A percentile compares a stretch with the other conserved stretches of the same genome.
Evolutionary conservation across 2,329 filamentous ascomycete genomes (phyloP).

Genomic region (Tolypocladium sp.): DNA sequence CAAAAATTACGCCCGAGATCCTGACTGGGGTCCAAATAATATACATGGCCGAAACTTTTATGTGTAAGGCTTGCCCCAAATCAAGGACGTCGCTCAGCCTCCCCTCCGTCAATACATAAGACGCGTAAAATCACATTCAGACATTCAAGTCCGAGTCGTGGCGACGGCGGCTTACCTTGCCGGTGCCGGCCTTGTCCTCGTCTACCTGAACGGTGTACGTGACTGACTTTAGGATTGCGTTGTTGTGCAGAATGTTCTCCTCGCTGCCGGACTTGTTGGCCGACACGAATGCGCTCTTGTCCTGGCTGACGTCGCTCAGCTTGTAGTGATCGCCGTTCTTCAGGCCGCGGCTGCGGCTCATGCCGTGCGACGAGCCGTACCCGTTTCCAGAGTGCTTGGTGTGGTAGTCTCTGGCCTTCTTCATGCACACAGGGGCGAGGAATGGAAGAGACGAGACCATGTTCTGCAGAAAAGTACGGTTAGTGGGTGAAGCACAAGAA

Average conservation of each 20-base stretch:
- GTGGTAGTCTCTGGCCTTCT: constrained; percentile 31
- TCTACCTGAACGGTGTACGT: constrained; percentile 31
- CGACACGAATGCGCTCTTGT: constrained; percentile 18
- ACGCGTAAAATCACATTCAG: not conserved
- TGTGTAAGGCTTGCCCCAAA: not conserved
- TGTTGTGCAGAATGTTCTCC: constrained; percentile 26
- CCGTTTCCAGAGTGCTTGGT: constrained; percentile 23
- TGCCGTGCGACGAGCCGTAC: constrained; percentile 15
- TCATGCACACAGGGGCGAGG: constrained; percentile 32
- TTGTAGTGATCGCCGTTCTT: constrained; percentile 24
- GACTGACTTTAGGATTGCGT: constrained; percentile 31
- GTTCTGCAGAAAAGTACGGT: constrained; percentile 20
- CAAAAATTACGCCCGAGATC: not conserved
- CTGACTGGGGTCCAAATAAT: not conserved
- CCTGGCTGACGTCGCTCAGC: constrained; percentile 26
- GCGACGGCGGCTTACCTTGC: not conserved
- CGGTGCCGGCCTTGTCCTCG: constrained; percentile 8
- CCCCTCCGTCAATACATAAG: not conserved
- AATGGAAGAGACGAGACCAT: constrained; percentile 37
- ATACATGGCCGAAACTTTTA: not conserved
- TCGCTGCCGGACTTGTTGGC: constrained; percentile 22
- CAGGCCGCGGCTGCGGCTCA: constrained; percentile 12
- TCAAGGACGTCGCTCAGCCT: not conserved
- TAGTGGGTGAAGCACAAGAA: not conserved
- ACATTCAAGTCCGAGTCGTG: constrained; percentile 2